phyloP scores from a whole-genome alignment of 805 yeast species.

The Candida vartiovaarae region DNA sequence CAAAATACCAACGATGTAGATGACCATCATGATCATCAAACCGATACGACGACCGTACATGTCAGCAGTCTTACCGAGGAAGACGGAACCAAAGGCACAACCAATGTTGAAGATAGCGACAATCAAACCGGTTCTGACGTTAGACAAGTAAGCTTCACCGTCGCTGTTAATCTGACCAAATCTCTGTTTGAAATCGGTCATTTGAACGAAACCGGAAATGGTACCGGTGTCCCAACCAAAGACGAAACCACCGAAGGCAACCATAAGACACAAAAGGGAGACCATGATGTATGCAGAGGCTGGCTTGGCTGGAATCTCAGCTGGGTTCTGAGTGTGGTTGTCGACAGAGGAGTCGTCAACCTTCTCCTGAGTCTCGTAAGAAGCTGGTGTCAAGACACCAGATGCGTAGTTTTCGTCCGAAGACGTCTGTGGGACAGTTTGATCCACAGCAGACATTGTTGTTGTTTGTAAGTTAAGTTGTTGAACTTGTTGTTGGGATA shows the following conservation, averaged over 20 bases:
- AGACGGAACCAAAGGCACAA: constrained; percentile 67
- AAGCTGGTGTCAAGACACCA: constrained; percentile 20
- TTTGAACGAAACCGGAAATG: constrained; percentile 62
- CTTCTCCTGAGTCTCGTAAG: constrained; percentile 13
- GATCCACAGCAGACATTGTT: constrained; percentile 11
- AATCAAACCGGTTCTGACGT: constrained; percentile 49
- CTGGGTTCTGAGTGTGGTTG: not conserved
- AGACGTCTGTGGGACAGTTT: constrained; percentile 7
- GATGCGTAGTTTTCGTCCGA: constrained; percentile 8
- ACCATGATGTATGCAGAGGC: constrained; percentile 25
- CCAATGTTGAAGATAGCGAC: constrained; percentile 65
- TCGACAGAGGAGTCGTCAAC: constrained; percentile 10
- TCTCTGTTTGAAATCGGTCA: constrained; percentile 44
- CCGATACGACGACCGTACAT: constrained; percentile 60
- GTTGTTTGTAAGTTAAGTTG: not conserved
- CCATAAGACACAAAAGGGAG: constrained; percentile 29
- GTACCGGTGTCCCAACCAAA: constrained; percentile 83
- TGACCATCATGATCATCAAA: constrained; percentile 51
- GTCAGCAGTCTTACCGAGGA: constrained; percentile 54
- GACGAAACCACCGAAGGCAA: constrained; percentile 73
- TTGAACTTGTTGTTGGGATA: not conserved
- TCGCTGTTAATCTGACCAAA: constrained; percentile 42
- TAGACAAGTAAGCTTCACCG: constrained; percentile 42
- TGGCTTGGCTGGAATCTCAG: constrained; percentile 27
- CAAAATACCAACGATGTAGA: constrained; percentile 60